These are phyloP conservation scores for Ochromonas danica DNA, from an alignment of 108 stramenopile species.

Conservation along the genomic window DNA sequence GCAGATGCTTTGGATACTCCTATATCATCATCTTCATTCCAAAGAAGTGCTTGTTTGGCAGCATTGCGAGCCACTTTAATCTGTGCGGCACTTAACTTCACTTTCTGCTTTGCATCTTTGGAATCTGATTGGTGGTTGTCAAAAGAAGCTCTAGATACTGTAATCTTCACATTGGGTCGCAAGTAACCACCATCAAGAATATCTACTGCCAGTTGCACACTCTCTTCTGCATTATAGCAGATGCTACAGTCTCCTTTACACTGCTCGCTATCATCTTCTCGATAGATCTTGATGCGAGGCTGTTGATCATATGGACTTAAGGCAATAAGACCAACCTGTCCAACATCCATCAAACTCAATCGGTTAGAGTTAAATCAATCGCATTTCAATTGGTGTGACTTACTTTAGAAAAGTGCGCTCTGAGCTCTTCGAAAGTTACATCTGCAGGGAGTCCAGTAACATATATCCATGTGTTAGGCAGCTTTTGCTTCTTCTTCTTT, in stretches of 20 bases:
- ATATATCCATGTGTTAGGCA: conserved; percentile 72
- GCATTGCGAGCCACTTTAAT: conserved; percentile 48
- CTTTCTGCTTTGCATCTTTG: conserved; percentile 49
- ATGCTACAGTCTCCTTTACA: conserved; percentile 88
- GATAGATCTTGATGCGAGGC: conserved; percentile 86
- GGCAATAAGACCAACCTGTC: conserved; percentile 71
- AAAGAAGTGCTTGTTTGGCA: conserved; percentile 43
- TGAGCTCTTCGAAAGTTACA: conserved; percentile 70
- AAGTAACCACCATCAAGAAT: conserved; percentile 65
- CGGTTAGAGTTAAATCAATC: background rate
- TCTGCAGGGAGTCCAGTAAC: conserved; percentile 79
- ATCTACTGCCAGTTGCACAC: conserved; percentile 81
- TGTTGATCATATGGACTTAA: conserved; percentile 80
- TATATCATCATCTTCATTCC: conserved; percentile 52
- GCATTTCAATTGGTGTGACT: background rate
- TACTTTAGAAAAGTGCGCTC: conserved; percentile 70
- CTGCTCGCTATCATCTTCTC: conserved; percentile 54
- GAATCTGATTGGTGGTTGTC: conserved; percentile 59
- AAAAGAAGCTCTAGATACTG: conserved; percentile 67
- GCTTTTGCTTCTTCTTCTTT: conserved; percentile 55
- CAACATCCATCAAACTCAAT: background rate
- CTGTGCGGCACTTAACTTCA: conserved; percentile 29
- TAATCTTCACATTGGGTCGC: conserved; percentile 36
- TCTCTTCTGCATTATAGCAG: conserved; percentile 82
- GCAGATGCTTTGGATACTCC: conserved; percentile 65